Evolutionary conservation across 768 basidiomycete species (phyloP), one percentile per base, ranked within the genome.

Genomic region (Rubroboletus pulcherrimus): DNA sequence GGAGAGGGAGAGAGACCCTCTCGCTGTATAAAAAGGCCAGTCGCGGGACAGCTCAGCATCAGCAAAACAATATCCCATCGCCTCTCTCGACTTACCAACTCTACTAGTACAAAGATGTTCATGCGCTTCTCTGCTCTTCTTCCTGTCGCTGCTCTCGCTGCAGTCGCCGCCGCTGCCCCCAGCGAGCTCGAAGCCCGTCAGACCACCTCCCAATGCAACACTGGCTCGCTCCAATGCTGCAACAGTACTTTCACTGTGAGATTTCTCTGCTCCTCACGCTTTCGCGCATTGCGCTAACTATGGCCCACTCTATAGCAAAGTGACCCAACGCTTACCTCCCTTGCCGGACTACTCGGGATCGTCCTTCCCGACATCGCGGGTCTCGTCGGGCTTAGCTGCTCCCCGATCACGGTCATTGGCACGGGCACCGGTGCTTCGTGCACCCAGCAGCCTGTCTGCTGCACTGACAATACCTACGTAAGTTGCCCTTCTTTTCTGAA

Each of bases 151-250:
- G 21, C 21, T 21, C 21, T 21, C 21, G 21, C 21, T 21, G 21
- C 21, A 1, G 21, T 41, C 6, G 63, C 26, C 6, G 19, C 48
- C 0, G 63, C 56, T 6, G 62, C 57, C 11, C 61, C 57, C 9
- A 37, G 9, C 7, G 41, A 4, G 15, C 37, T 59, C 19, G 35
- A 46, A 14, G 61, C 52, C 4, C 61, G 45, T 12, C 11, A 38
- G n/a, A n/a, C n/a, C 24, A 21, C 21, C 40, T 9, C 41, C 4
- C 2, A 4, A 14, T 64, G 63, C 17, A 24, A 41, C 33, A 62
- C 63, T 2, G 63, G 63, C 0, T 2, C 37, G 0, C 15, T 49
- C 1, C 34, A 49, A 10, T 65, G 63, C 41, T 65, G 63, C 40
- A 7, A n/a, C 17, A 42, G 4, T 1, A 53, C 51, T 15, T 31